Base-by-base conservation (phyloP, 1,284 basidiomycete genomes). In the Xerocomus nothofagi region DNA sequence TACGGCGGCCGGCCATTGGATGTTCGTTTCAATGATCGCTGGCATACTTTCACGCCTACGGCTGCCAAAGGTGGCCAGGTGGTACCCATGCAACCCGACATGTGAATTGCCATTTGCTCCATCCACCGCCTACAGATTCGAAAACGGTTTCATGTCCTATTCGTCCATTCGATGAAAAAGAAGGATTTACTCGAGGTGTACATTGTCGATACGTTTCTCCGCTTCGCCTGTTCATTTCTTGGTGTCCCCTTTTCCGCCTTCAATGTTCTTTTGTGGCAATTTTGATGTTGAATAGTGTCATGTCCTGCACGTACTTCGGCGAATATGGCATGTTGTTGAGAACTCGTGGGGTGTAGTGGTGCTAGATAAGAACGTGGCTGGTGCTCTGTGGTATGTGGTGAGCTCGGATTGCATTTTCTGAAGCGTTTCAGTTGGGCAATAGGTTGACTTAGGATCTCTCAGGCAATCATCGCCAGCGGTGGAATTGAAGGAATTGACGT, bases 11-110 rank as follows among this genome's bases (percentile, higher is more conserved):
- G 92, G 41, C 90, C 92, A 30, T 34, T 60, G 88, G 92, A 93
- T 62, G 92, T 95, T 24, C 84, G 89, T 57, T 95, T 90, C 81
- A 94, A 93, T 67, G 89, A 93, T 59, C 83, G 90, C 57, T 93
- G 90, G 89, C 92, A 95, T 68, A 90, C 88, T 3, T 95, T 95
- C 70, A 81, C 91, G 2, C 82, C 88, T 0, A 80, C 81, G 12
- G 87, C 92, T 33, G 90, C 90, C 1, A 91, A 91, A 66, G 92
- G 92, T 39, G 87, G 88, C 8, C 86, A 88, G 63, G 70, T 80
- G 34, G 76, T 77, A 27, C 75, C 81, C 14, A 77, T 84, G 65
- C 77, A 77, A 55, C 65, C 78, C 7, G 82, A 85, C 17, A 63
- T 58, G 51, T 71, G 39, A 63, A 45, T 31, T 39, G 3, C 15